Evolutionary conservation across 768 basidiomycete species (phyloP).

Genomic region (Phallus indusiatus): DNA sequence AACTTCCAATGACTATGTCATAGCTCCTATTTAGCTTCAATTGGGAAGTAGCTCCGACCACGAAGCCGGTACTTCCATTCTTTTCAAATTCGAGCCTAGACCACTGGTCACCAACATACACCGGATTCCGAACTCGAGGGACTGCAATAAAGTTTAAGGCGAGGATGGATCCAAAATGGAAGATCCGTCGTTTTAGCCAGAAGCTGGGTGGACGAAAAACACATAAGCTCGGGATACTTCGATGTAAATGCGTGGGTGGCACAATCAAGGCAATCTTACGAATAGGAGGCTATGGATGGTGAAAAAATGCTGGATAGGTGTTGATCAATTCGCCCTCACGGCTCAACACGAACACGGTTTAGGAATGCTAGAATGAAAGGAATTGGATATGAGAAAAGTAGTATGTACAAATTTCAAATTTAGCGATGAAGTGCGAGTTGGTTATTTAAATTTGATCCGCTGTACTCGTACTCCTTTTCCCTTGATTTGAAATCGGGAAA

Average conservation of each 20-base stretch:
- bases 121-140: constrained; percentile 41
- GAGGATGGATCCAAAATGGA: constrained; percentile 55
- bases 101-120: constrained; percentile 22
- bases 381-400: constrained; percentile 41
- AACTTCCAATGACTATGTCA: too few species aligned
- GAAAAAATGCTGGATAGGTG: constrained; percentile 77
- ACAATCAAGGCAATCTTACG: constrained; percentile 42
- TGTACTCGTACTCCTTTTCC: background rate
- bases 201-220: constrained; percentile 71
- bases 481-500: background rate
- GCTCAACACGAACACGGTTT: constrained; percentile 39
- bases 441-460: background rate
- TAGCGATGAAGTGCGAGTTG: background rate
- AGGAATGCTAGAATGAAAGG: constrained; percentile 58
- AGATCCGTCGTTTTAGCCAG: constrained; percentile 69
- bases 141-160: constrained; percentile 49
- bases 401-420: background rate
- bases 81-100: constrained; percentile 14
- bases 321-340: background rate
- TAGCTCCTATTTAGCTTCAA: constrained; percentile 52
- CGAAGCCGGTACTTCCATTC: constrained; percentile 9
- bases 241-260: constrained; percentile 72
- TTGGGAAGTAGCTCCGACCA: constrained; percentile 19
- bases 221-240: constrained; percentile 86
- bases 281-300: constrained; percentile 39